Conservation (phyloP, 192 early-diverging fungal genomes). For the Spinellus fusiger region DNA sequence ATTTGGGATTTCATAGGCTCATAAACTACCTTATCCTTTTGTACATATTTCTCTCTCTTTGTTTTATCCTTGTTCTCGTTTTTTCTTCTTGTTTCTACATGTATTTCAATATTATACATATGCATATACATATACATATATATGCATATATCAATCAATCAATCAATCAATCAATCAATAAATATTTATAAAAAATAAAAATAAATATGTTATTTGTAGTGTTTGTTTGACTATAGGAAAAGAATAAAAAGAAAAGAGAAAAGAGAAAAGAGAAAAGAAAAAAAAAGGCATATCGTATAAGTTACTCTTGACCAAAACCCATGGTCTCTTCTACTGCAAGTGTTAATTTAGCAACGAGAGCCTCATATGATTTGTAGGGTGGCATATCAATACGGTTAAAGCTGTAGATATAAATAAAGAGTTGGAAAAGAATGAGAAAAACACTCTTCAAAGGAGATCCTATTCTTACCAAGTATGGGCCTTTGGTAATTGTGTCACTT, state of each 20-base stretch:
- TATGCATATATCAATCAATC: too few relatives aligned
- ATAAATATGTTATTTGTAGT: background rate
- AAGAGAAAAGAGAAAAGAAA: background rate
- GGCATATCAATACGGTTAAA: slow-evolving; percentile 98
- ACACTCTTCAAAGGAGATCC: background rate
- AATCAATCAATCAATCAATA: background rate
- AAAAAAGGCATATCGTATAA: background rate
- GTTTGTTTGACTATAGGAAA: background rate
- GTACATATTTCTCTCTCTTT: background rate
- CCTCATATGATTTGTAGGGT: slow-evolving; percentile 79
- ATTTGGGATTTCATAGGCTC: slow-evolving; percentile 61
- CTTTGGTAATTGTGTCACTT: slow-evolving; percentile 82
- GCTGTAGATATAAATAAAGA: slow-evolving; percentile 27
- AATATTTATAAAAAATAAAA: background rate
- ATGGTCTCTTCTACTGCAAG: slow-evolving; percentile 95
- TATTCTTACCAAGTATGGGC: slow-evolving; percentile 81
- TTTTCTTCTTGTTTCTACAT: background rate
- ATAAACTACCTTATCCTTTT: background rate
- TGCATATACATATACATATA: too few relatives aligned
- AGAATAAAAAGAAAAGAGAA: background rate
- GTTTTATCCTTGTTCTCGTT: background rate
- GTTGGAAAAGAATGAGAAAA: slow-evolving; percentile 2
- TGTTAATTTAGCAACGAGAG: slow-evolving; percentile 50
- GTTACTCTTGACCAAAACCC: slow-evolving; percentile 84
- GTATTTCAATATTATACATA: too few relatives aligned